Conservation (phyloP, 768 basidiomycete genomes). For the Leucocoprinus birnbaumii region DNA sequence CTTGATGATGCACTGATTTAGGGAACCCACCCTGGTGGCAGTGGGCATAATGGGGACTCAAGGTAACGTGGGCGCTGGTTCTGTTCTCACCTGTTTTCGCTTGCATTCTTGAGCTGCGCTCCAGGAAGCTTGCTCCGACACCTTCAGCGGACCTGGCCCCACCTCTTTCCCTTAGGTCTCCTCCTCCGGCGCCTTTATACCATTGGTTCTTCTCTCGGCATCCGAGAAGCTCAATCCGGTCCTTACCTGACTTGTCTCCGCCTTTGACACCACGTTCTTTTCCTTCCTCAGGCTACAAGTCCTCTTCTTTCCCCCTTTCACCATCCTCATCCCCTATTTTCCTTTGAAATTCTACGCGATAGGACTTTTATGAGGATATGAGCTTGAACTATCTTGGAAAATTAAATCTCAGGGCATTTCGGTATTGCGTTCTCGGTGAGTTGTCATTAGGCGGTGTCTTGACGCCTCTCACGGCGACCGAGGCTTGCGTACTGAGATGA, state of each 20-base stretch:
- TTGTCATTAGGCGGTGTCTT: background rate
- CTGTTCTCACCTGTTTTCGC: background rate
- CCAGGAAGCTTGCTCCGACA: background rate
- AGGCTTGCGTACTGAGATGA: background rate
- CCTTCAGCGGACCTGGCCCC: background rate
- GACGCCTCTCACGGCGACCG: background rate
- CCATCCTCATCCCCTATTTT: slow-evolving; percentile 3
- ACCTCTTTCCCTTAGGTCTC: background rate
- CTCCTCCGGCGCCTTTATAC: background rate
- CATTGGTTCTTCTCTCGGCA: background rate
- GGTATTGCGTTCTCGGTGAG: slow-evolving; percentile 64
- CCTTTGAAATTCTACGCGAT: slow-evolving; percentile 24
- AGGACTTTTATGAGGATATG: slow-evolving; percentile 27
- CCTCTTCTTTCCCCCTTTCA: slow-evolving; percentile 10
- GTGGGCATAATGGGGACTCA: too few relatives aligned
- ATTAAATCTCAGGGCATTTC: slow-evolving; percentile 41
- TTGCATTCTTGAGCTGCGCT: slow-evolving; percentile 11
- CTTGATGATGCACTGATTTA: slow-evolving; percentile 7
- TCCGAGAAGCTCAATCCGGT: background rate
- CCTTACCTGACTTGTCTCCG: slow-evolving; percentile 4
- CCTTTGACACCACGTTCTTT: background rate
- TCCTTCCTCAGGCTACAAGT: background rate
- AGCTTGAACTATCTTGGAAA: slow-evolving; percentile 32
- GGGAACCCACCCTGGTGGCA: background rate
- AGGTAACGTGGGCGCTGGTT: background rate